Conservation (phyloP, 1,284 basidiomycete species). For the Fomitopsis palustris region DNA sequence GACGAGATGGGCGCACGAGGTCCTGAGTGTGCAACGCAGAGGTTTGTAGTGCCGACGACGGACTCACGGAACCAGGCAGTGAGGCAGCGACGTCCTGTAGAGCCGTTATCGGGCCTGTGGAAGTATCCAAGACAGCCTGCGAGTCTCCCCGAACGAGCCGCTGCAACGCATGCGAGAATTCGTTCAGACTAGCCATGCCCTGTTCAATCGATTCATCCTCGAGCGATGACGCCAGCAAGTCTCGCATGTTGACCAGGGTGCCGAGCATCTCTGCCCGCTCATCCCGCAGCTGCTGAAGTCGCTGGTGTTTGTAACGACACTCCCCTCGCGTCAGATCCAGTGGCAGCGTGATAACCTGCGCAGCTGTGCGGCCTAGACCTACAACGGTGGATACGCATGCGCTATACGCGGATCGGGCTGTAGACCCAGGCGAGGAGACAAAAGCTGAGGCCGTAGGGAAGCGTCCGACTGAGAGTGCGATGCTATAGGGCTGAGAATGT, state of each 20-base stretch:
- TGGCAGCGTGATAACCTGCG: slow-evolving; percentile 36
- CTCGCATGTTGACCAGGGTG: slow-evolving; percentile 50
- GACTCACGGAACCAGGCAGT: slow-evolving; percentile 26
- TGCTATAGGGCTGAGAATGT: slow-evolving; percentile 27
- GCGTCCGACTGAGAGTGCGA: slow-evolving; percentile 17
- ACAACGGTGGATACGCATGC: slow-evolving; percentile 12
- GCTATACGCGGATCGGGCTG: slow-evolving; percentile 18
- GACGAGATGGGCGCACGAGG: slow-evolving; percentile 55
- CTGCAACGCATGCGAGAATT: slow-evolving; percentile 15
- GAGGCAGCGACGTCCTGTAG: slow-evolving; percentile 19
- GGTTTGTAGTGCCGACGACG: slow-evolving; percentile 22
- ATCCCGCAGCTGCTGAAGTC: slow-evolving; percentile 59
- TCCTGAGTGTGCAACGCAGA: slow-evolving; percentile 30
- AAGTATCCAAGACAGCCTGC: not conserved
- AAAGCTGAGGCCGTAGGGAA: slow-evolving; percentile 13
- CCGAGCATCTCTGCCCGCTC: slow-evolving; percentile 63
- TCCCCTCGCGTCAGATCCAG: slow-evolving; percentile 59
- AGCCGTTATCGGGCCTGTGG: slow-evolving; percentile 12
- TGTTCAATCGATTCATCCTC: slow-evolving; percentile 11
- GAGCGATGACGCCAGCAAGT: slow-evolving; percentile 33
- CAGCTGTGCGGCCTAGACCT: slow-evolving; percentile 16
- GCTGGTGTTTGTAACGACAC: slow-evolving; percentile 53
- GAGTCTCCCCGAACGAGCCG: slow-evolving; percentile 10
- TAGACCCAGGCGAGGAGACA: slow-evolving; percentile 4
- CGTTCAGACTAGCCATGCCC: slow-evolving; percentile 10